phyloP scores from a whole-genome alignment of 306 rosid species.

The Glycine tomentella region DNA sequence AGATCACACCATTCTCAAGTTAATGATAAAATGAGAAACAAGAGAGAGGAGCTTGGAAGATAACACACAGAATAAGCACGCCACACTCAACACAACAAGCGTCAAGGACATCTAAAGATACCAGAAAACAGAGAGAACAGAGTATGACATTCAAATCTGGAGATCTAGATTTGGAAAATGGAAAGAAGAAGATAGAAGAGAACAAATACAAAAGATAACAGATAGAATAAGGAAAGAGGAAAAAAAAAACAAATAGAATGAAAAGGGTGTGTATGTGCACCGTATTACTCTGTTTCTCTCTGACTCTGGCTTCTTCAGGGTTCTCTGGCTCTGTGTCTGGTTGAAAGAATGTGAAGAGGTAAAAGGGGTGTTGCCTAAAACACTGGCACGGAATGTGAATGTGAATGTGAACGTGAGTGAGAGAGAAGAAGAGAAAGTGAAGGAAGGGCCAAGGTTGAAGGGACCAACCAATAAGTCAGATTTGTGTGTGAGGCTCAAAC shows the following conservation, averaged over 20 bases:
- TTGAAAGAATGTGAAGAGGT: not conserved
- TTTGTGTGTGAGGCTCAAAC: conserved; percentile 34
- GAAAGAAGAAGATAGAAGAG: not conserved
- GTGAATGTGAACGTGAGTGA: not conserved
- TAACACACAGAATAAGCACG: not conserved
- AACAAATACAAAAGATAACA: too few species aligned
- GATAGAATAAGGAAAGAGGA: not conserved
- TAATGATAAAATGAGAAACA: conserved; percentile 3
- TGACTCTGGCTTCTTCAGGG: not conserved
- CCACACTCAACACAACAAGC: not conserved
- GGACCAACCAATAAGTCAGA: not conserved
- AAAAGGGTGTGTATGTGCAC: not conserved
- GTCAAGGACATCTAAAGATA: not conserved
- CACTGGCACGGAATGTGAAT: not conserved
- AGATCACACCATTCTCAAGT: not conserved
- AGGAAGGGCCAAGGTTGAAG: conserved; percentile 2
- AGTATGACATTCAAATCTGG: not conserved
- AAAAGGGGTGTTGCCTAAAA: not conserved
- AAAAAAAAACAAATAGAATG: not conserved
- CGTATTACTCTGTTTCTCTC: not conserved
- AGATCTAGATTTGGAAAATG: conserved; percentile 46
- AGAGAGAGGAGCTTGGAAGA: not conserved
- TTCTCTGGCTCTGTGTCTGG: not conserved
- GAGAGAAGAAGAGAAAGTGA: not conserved
- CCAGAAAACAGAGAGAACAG: not conserved